Base-by-base conservation (phyloP, 306 rosid species). In the Rosa persica region DNA sequence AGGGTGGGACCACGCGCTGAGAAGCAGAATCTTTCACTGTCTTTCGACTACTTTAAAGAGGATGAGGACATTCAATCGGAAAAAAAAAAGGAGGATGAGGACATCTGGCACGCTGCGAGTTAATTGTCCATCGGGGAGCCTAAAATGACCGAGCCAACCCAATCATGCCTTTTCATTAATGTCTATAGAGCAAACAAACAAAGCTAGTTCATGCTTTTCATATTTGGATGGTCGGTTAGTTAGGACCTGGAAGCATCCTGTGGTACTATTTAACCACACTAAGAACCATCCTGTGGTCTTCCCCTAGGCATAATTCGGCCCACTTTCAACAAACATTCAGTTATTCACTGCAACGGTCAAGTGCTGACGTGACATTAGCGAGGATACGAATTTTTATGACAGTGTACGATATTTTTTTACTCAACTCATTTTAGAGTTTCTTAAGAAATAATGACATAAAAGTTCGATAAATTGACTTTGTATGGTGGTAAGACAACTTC, bases 151-250 rank as follows among this genome's bases (percentile, higher is more conserved):
- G 22, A 55, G 46, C 67, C n/a, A 64, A 44, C 62, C 70, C 74
- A 44, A 49, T 60, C 77, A 40, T 66, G 62, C 6, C 6, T 70
- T 57, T 47, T 23, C 58, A 52, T 52, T 5, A 57, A 10, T 22
- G 34, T 10, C 13, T 20, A 6, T 16, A 1, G 6, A 17, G 8
- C 54, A 52, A 52, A 30, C 36, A 30, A 52, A 17, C 10, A 44
- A 76, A 64, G 16, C 8, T 39, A 12, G 47, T 3, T 10, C 70
- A 10, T 0, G 60, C 60, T 34, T 75, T 61, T 27, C 12, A 22
- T 19, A 75, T 15, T 15, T 71, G 58, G 58, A 8, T 46, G 72
- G 76, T 77, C 79, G 72, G 79, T 72, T 12, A 9, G 39, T n/a
- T 25, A 44, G 67, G 51, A 65, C 81, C 57, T 19, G 44, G 75